phyloP scores from a whole-genome alignment of 176 grass and related monocot genomes.

The Chrysopogon serrulatus region DNA sequence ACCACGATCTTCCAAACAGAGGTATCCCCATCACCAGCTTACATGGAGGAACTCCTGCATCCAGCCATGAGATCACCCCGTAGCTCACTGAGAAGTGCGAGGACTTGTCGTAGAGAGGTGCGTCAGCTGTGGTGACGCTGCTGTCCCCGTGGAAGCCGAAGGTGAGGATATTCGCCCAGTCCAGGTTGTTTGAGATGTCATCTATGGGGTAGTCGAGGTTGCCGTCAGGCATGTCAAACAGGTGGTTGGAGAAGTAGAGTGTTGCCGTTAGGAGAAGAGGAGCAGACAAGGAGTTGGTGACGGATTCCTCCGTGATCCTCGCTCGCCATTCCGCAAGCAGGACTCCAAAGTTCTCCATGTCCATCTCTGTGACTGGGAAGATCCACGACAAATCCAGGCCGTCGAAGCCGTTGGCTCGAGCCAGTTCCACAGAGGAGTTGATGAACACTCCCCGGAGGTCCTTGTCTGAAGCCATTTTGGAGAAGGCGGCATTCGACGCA shows the following conservation, averaged over 20 bases:
- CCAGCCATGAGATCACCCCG: constrained; percentile 71
- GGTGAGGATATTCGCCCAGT: constrained; percentile 63
- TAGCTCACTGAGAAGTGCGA: constrained; percentile 79
- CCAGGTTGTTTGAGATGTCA: constrained; percentile 38
- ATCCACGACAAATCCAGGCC: constrained; percentile 71
- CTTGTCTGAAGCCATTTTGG: constrained; percentile 43
- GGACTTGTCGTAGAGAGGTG: constrained; percentile 52
- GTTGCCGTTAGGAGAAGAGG: constrained; percentile 62
- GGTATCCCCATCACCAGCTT: constrained; percentile 77
- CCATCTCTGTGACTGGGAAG: constrained; percentile 35
- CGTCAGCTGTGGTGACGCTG: constrained; percentile 44
- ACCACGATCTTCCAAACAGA: constrained; percentile 65
- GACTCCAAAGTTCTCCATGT: constrained; percentile 54
- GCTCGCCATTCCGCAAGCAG: constrained; percentile 59
- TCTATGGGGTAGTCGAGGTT: constrained; percentile 67
- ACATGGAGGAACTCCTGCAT: constrained; percentile 61
- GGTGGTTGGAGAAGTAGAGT: constrained; percentile 70
- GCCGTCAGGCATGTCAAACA: constrained; percentile 43
- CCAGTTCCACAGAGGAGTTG: constrained; percentile 40
- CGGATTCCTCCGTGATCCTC: constrained; percentile 40
- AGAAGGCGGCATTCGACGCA: constrained; percentile 45
- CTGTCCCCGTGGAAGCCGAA: constrained; percentile 49
- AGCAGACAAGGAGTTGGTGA: not conserved
- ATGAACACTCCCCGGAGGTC: constrained; percentile 45
- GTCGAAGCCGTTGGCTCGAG: constrained; percentile 55